Conservation (phyloP, 169 alveolate genomes). For the Plasmodium ovale region DNA sequence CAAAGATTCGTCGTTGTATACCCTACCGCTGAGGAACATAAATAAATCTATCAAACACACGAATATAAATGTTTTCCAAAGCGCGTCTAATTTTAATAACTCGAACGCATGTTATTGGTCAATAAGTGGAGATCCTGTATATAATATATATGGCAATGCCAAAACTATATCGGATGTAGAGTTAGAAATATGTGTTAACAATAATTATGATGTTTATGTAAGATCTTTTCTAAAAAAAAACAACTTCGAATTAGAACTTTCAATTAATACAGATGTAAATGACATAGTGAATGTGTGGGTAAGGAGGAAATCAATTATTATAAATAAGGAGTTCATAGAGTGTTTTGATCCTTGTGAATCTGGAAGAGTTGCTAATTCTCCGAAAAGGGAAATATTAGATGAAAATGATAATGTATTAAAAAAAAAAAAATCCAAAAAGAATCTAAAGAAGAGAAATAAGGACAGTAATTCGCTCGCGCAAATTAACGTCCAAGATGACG, state of each 20-base stretch:
- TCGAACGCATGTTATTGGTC: slow-evolving; percentile 41
- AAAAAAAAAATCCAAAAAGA: background rate
- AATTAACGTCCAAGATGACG: background rate
- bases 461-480: slow-evolving; percentile 7
- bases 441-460: background rate
- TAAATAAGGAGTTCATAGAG: slow-evolving; percentile 62
- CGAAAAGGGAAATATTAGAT: background rate
- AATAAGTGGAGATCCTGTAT: slow-evolving; percentile 74
- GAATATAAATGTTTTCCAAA: slow-evolving; percentile 42
- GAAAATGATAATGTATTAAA: slow-evolving; percentile 4
- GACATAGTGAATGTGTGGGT: slow-evolving; percentile 72
- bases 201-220: slow-evolving; percentile 20
- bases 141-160: slow-evolving; percentile 75
- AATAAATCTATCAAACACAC: slow-evolving; percentile 45
- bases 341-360: background rate
- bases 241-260: slow-evolving; percentile 62
- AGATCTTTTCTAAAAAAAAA: slow-evolving; percentile 53
- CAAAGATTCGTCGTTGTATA: slow-evolving; percentile 38
- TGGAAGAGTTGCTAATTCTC: background rate
- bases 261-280: slow-evolving; percentile 37
- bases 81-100: background rate
- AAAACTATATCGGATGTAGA: slow-evolving; percentile 67
- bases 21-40: slow-evolving; percentile 47
- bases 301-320: slow-evolving; percentile 72
- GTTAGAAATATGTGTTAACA: slow-evolving; percentile 61